Evolutionary conservation across 176 grass and related monocot species (phyloP), one percentile per base, ranked within the genome.

Genomic region (Eleusine indica): DNA sequence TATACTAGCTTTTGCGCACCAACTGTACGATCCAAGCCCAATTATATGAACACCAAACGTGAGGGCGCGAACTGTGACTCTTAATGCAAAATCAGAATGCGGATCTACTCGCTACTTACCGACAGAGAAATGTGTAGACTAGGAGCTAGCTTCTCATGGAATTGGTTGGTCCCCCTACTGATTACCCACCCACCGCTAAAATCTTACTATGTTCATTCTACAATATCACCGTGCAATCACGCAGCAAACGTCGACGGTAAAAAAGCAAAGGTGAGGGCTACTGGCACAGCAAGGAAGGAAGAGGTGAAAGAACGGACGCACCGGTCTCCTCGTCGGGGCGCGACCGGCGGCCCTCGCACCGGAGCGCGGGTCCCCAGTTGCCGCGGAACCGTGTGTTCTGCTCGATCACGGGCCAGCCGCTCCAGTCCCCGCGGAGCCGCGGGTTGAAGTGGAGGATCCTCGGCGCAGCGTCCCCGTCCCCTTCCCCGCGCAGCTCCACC

Each of bases 401-500:
- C 86, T 99, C 96, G 70, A 99, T 84, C 69, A 99, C 85, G 15
- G 93, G 91, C 16, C 84, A 73, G 28, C 89, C 66, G 29, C 91
- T 96, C 93, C 93, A 96, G 72, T 99, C 96, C 15, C 93, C 96
- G 60, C 78, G 77, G 57, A 94, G 65, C 71, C 96, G 88, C 28
- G 96, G 89, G 68, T 99, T 99, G 76, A 99, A 86, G 60, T 99
- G 96, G 60, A 99, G 74, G 67, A 94, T 94, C 85, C 71, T 96
- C 1, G 88, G 54, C 49, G 88, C 91, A 18, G 86, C 86, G 22
- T 96, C 89, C 40, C 84, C 86, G 14, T 89, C 85, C 53, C 91
- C 91, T 5, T 86, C 85, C 39, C 91, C 91, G 78, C 78, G 83
- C 63, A 99, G 71, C 75, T 99, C 96, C 71, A 99, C 87, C 9